Evolutionary conservation across 305 asterid genomes (phyloP), one percentile per base, ranked within the genome.

Genomic region (Fraxinus angustifolia): DNA sequence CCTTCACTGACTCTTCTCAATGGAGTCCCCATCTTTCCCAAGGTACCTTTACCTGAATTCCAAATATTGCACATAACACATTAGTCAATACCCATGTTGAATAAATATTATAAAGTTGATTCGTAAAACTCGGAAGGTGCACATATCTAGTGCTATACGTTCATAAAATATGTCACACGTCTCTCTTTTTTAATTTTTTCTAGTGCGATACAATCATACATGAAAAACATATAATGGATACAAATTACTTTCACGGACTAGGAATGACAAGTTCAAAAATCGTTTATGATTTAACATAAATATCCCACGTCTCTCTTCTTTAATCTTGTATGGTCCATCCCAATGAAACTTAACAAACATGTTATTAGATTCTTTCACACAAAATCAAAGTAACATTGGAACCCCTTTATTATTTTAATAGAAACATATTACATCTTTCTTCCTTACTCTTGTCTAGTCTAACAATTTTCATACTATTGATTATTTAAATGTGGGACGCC

Each of bases 1-100:
- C 97, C 99, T 73, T 88, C 92, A 21, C 67, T 93, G 19, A 76
- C 94, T 56, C 92, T 95, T 50, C 90, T 95, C 81, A 93, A 85
- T 38, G 87, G 88, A 67, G 58, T 87, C 2, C n/a, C 91, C 76
- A 83, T 95, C 71, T 90, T 95, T 50, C 96, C 98, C 6, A 89
- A 95, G 98, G 98, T 93, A 90, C 70, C 26, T 10, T 60, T 26
- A 16, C 28, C 28, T 65, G 0, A 3, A 8, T 17, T 30, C 38
- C 40, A 12, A 11, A 30, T 31, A 14, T 68, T 1, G 1, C 38
- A 68, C 23, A 50, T 50, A 16, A 50, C 8, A 50, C 60, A 50
- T 50, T 50, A 50, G 2, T 14, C 2, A 68, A 68, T 30, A 12
- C 19, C 40, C 38, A 28, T 4, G n/a, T 68, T 68, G 21, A 31